phyloP scores from a whole-genome alignment of 2,329 filamentous ascomycete species.

The Neobulgaria alba region DNA sequence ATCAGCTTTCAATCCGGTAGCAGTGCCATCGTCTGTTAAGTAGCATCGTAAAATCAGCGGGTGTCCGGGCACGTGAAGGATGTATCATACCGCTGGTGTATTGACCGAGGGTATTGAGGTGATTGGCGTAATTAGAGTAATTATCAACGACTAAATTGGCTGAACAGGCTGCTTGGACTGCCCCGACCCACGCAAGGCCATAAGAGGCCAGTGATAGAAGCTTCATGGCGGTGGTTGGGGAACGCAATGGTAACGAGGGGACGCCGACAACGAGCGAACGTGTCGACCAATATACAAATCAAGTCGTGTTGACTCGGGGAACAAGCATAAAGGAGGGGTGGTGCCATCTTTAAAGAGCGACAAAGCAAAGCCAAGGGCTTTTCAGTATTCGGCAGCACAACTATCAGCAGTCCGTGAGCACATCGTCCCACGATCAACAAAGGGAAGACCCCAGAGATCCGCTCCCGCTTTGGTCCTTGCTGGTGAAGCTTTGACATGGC shows the following conservation, averaged over 20 bases:
- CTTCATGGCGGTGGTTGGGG: constrained; percentile 8
- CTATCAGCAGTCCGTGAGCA: no score
- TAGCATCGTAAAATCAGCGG: constrained; percentile 3
- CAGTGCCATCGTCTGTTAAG: constrained; percentile 39
- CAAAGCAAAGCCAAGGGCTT: no score
- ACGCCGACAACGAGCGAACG: constrained; percentile 12
- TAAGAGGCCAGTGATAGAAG: constrained; percentile 4
- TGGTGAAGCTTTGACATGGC: no score
- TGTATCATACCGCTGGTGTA: constrained; percentile 33
- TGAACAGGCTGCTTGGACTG: constrained; percentile 20
- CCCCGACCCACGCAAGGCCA: constrained; percentile 5
- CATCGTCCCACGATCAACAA: no score
- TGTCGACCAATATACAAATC: background rate
- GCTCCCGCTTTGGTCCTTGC: no score
- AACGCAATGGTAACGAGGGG: constrained; percentile 9
- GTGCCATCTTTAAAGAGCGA: no score
- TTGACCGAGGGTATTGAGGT: constrained; percentile 29
- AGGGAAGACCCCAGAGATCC: no score
- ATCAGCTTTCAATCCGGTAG: constrained; percentile 33
- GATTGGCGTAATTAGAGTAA: constrained; percentile 26
- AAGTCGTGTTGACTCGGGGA: no score
- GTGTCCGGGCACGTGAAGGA: background rate
- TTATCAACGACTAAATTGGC: constrained; percentile 26
- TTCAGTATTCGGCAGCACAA: no score
- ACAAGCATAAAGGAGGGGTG: no score